Conservation (phyloP, 805 yeast species). For the Pichia sporocuriosa region DNA sequence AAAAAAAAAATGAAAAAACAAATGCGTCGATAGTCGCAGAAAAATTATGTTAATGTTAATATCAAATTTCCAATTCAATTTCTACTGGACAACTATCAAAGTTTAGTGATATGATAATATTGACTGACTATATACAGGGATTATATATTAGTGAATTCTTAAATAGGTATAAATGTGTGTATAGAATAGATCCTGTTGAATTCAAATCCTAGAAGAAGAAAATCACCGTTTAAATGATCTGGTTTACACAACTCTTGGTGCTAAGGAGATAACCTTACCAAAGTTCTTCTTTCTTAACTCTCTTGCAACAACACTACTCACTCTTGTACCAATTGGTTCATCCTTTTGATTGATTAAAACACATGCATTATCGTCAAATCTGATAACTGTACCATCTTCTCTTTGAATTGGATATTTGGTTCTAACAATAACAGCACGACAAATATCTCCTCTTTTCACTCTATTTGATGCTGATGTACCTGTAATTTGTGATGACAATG, state of each 20-base stretch:
- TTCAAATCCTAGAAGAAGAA: too few species aligned
- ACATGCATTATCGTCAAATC: constrained; percentile 96
- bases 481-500: constrained; percentile 58
- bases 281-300: constrained; percentile 79
- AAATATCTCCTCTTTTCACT: constrained; percentile 91
- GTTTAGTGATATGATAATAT: too few species aligned
- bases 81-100: too few species aligned
- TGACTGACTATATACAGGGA: too few species aligned
- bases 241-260: constrained; percentile 66
- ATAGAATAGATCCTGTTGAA: too few species aligned
- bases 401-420: constrained; percentile 68
- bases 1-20: too few species aligned
- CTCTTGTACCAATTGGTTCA: constrained; percentile 94
- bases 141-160: too few species aligned
- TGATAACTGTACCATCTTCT: constrained; percentile 77
- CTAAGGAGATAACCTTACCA: constrained; percentile 82
- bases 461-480: constrained; percentile 71
- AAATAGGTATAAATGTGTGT: too few species aligned
- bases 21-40: too few species aligned
- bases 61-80: too few species aligned
- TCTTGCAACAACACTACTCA: constrained; percentile 82
- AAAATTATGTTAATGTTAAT: too few species aligned
- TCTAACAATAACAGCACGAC: constrained; percentile 92
- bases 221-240: too few species aligned
- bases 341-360: constrained; percentile 83